phyloP scores from a whole-genome alignment of 306 rosid species.

The Lathyrus sativus region DNA sequence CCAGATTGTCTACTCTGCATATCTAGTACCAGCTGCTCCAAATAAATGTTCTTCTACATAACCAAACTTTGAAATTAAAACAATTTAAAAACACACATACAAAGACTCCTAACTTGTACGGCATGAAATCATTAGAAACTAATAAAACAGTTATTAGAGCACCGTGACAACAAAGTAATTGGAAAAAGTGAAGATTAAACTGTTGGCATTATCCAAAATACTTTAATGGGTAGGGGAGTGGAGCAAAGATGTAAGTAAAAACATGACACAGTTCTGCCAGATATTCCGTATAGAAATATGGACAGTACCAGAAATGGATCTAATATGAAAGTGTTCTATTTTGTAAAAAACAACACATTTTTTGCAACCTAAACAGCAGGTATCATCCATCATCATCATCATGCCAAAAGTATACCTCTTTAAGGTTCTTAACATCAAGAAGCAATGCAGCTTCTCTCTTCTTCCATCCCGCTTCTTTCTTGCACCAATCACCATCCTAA shows the following conservation, averaged over 20 bases:
- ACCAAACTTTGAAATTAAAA: slow-evolving; percentile 36
- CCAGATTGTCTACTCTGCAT: slow-evolving; percentile 47
- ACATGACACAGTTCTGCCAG: slow-evolving; percentile 5
- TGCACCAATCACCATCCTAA: slow-evolving; percentile 63
- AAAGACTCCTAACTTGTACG: slow-evolving; percentile 12
- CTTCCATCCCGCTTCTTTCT: slow-evolving; percentile 64
- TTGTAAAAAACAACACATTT: slow-evolving; percentile 18
- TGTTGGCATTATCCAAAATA: neutral
- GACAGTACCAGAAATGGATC: slow-evolving; percentile 7
- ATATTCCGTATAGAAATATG: slow-evolving; percentile 4
- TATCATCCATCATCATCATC: neutral
- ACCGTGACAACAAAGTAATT: slow-evolving; percentile 2
- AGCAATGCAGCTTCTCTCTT: slow-evolving; percentile 49
- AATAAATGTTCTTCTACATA: slow-evolving; percentile 58
- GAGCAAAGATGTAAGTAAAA: slow-evolving; percentile 11
- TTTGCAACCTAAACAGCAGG: neutral
- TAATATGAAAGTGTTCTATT: neutral
- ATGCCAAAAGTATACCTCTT: slow-evolving; percentile 49
- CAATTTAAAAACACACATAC: slow-evolving; percentile 10
- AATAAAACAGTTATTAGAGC: slow-evolving; percentile 3
- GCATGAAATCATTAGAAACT: slow-evolving; percentile 13
- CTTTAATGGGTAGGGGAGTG: neutral
- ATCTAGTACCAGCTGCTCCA: slow-evolving; percentile 62
- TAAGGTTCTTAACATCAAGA: slow-evolving; percentile 47
- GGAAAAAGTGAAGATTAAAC: slow-evolving; percentile 3